A percentile compares a stretch with the other conserved stretches of the same genome.
Evolutionary conservation across 2,329 filamentous ascomycete genomes (phyloP).

Genomic region (Aspergillus floridensis): DNA sequence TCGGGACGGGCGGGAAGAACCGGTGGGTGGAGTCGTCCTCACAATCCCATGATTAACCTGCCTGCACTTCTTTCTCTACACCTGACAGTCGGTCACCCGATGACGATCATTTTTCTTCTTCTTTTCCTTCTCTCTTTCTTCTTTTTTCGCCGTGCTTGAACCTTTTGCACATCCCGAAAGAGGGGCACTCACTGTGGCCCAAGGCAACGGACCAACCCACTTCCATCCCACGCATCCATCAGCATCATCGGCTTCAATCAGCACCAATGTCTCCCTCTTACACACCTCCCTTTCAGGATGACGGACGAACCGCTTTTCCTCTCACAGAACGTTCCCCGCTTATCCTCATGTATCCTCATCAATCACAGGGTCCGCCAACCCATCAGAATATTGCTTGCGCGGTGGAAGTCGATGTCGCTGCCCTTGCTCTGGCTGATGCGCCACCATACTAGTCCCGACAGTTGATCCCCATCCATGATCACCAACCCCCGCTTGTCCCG

Average conservation of each 20-base stretch:
- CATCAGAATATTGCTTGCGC: slow-evolving; percentile 1
- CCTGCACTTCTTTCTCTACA: neutral
- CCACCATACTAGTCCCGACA: slow-evolving; percentile 4
- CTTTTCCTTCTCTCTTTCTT: neutral
- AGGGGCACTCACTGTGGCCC: neutral
- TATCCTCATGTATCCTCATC: slow-evolving; percentile 2
- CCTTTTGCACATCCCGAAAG: neutral
- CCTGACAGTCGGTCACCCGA: neutral
- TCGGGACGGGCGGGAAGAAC: slow-evolving; percentile 7
- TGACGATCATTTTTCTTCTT: neutral
- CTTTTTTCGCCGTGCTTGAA: neutral
- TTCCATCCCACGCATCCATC: slow-evolving; percentile 6
- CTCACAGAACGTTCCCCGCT: neutral
- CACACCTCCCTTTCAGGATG: slow-evolving; percentile 3
- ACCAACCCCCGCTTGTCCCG: slow-evolving; percentile 6
- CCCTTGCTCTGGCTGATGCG: slow-evolving; percentile 6
- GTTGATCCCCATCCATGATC: slow-evolving; percentile 3
- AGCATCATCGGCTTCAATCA: slow-evolving; percentile 5
- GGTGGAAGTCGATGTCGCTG: slow-evolving; percentile 4
- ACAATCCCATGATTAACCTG: neutral
- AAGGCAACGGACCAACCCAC: neutral
- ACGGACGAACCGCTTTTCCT: slow-evolving; percentile 15
- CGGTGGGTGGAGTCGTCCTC: slow-evolving; percentile 1
- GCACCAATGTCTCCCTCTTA: neutral
- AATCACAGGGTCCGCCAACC: slow-evolving; percentile 10